Base-by-base conservation (phyloP, 768 basidiomycete species). In the Lentinula sp. region DNA sequence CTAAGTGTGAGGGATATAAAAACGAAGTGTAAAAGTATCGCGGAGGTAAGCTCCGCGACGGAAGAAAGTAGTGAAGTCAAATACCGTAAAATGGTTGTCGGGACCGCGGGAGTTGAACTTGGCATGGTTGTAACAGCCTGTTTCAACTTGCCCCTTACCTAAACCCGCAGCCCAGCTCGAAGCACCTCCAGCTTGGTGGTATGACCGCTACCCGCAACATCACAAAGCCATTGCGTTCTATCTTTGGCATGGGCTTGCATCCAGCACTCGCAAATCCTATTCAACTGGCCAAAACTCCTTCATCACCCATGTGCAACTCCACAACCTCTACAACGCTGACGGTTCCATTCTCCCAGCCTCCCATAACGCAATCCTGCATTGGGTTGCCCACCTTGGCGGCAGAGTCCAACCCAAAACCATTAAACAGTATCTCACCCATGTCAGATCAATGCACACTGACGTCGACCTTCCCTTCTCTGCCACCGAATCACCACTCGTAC, bases 371-470 rank as follows among this genome's bases (percentile, higher is more conserved):
- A 52, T 67, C 56, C 49, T 65, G 42, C 60, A 63, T 40, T 65
- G 66, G 66, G 62, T 61, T 15, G 51, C 64, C 32, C 55, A 60
- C 18, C 64, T 65, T 23, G 62, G 59, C 2, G 35, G 37, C 7
- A 5, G 37, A 9, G 31, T 60, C 31, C 57, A 60, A 57, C 61
- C 62, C 57, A 57, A 50, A 52, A 52, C 58, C 35, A 60, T 65
- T 18, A 56, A 69, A 57, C 11, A 3, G 37, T 70, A 70, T 59
- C 64, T 71, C 59, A 46, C 67, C 8, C 52, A 37, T 18, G 54
- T 71, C 53, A 61, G 65, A 57, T 70, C 70, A 60, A 64, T 72
- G 58, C 74, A 76, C 50, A 46, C 70, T 40, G 69, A 76, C 34
- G 53, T 63, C 6, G 70, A 67, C 39, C 67, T 73, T n/a, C 63